Base-by-base conservation (phyloP, 352 stramenopile species). In the Phytophthora quininea region DNA sequence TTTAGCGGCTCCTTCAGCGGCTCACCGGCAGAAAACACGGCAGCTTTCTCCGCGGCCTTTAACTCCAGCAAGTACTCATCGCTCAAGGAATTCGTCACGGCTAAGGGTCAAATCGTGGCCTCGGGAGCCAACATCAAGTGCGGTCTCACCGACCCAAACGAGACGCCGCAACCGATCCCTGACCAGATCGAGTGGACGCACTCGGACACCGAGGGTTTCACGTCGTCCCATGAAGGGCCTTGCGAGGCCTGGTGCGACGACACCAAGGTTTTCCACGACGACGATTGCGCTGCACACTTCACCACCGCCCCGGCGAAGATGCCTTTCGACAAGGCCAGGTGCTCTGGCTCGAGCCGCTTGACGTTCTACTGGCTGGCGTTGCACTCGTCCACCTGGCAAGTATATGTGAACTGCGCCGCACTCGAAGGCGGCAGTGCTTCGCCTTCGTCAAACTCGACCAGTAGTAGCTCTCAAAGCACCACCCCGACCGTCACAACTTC, bases 241-340 rank as follows among this genome's bases (percentile, higher is more conserved):
- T 82, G 74, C 19, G 74, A 82, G 31, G 43, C 76, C 32, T 82
- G 74, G 71, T 82, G 74, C 45, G 71, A 82, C 50, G 62, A 74
- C 33, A 75, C 61, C 3, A 61, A 46, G 31, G 74, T 77, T 27
- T 76, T 73, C 40, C 57, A 79, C 30, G 70, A 80, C 59, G 56
- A 64, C 19, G 59, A 82, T 46, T 80, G 74, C 35, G 67, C 69
- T 3, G 57, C 37, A 0, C 62, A 79, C 46, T 76, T 66, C 51
- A 70, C 71, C 35, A 65, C 62, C 14, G 58, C 53, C 8, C 64
- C 71, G 4, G 64, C 71, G 7, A 54, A 74, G 53, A 66, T 82
- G 33, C 58, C 58, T 19, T 73, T 63, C 56, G 68, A 82, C 30
- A 37, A 62, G 33, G 43, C 51, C 14, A 62, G 63, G 24, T 79